A percentile compares a stretch with the other conserved stretches of the same genome.
These are phyloP conservation scores for Syzygium aromaticum DNA, from an alignment of 345 rosid species.

Conservation along the genomic window DNA sequence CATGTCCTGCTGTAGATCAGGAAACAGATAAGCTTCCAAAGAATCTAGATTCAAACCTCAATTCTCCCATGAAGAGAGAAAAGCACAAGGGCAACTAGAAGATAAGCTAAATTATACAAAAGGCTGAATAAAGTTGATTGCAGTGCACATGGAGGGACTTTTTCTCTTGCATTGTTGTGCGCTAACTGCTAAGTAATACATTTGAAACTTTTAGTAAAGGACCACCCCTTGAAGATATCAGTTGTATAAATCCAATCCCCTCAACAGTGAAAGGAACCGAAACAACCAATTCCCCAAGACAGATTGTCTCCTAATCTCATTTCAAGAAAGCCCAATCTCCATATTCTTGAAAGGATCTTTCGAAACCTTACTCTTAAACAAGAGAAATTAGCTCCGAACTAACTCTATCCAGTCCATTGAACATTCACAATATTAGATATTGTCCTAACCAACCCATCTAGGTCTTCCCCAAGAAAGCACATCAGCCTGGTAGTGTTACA, in stretches of 20 bases:
- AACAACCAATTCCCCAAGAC: not conserved
- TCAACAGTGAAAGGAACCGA: not conserved
- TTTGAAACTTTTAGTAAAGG: not conserved
- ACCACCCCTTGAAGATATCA: not conserved
- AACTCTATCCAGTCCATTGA: not conserved
- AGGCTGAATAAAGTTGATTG: not conserved
- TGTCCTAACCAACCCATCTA: not conserved
- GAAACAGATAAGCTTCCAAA: not conserved
- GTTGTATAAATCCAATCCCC: not conserved
- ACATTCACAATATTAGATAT: not conserved
- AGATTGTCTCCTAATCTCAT: not conserved
- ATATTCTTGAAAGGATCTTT: not conserved
- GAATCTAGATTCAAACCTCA: not conserved
- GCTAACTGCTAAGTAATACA: not conserved
- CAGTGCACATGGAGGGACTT: not conserved
- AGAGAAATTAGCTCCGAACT: not conserved
- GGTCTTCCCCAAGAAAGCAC: not conserved
- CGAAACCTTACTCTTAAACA: not conserved
- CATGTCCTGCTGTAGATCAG: not conserved
- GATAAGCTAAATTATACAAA: not conserved
- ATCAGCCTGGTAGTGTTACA: not conserved
- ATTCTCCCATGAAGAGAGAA: not conserved
- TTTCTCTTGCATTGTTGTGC: not conserved
- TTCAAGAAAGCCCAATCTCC: not conserved
- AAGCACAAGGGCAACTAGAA: not conserved